Evolutionary conservation across 176 grass and related monocot species (phyloP).

Genomic region (Oropetium thomaeum): DNA sequence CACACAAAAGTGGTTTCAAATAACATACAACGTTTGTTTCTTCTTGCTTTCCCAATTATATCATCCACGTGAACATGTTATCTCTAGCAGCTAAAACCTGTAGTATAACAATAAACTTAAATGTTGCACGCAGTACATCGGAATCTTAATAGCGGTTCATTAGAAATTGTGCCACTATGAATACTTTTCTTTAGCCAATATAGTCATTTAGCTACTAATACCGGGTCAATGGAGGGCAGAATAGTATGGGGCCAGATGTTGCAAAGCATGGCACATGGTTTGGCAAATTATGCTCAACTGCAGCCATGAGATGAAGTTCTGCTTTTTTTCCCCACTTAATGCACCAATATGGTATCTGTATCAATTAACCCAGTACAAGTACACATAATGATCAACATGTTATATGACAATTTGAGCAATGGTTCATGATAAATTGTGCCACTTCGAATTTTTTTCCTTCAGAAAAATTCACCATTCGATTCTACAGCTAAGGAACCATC

Average conservation of each 20-base stretch:
- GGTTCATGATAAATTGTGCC: background rate
- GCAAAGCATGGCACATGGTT: background rate
- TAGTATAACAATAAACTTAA: background rate
- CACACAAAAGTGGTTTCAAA: background rate
- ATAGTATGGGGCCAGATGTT: background rate
- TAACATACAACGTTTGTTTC: background rate
- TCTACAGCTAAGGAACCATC: background rate
- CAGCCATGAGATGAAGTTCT: background rate
- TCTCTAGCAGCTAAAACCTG: background rate
- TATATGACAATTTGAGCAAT: background rate
- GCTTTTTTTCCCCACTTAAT: background rate
- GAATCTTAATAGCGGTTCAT: background rate
- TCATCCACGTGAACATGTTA: background rate
- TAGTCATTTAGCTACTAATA: background rate
- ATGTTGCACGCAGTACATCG: background rate
- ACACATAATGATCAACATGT: background rate
- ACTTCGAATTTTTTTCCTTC: constrained; percentile 4
- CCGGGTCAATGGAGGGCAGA: background rate
- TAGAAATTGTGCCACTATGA: background rate
- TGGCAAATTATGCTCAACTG: background rate
- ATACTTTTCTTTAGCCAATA: background rate
- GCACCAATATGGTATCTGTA: background rate
- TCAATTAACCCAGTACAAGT: background rate
- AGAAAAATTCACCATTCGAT: background rate
- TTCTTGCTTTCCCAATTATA: background rate